Conservation (phyloP, 108 stramenopile species). For the Skeletonema potamos region DNA sequence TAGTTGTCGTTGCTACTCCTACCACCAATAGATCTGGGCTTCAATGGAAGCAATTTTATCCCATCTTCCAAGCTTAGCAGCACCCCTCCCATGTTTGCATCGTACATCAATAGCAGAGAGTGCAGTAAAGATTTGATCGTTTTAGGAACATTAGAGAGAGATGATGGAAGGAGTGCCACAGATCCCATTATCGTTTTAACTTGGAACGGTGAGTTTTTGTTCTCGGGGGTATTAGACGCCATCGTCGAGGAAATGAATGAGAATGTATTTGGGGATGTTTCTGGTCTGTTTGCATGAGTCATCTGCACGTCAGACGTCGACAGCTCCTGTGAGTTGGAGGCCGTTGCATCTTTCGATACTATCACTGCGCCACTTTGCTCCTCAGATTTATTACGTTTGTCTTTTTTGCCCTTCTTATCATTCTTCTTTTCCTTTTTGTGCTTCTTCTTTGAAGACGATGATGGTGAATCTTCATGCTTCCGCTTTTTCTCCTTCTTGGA, state of each 20-base stretch:
- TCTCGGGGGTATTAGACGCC: neutral
- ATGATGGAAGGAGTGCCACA: constrained; percentile 45
- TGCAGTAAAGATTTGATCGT: constrained; percentile 30
- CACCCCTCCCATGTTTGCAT: constrained; percentile 42
- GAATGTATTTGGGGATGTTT: constrained; percentile 5
- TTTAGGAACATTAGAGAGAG: constrained; percentile 22
- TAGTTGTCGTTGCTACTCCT: neutral
- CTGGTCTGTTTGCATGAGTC: neutral
- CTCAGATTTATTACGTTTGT: neutral
- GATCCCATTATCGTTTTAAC: constrained; percentile 40
- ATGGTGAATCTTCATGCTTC: constrained; percentile 7
- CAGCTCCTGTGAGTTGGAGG: constrained; percentile 1
- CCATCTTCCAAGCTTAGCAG: constrained; percentile 38
- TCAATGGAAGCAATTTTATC: constrained; percentile 25
- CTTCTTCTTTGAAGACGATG: constrained; percentile 13
- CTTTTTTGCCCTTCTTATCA: constrained; percentile 13
- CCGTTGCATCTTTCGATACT: neutral
- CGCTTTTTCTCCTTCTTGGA: constrained; percentile 39
- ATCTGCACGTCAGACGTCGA: neutral
- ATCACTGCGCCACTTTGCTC: neutral
- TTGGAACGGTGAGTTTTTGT: constrained; percentile 27
- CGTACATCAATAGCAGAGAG: constrained; percentile 40
- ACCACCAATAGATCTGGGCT: neutral
- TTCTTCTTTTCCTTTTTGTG: constrained; percentile 32
- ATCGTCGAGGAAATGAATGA: constrained; percentile 11